Percentiles rank a stretch among this genome's conserved stretches.
These are phyloP conservation scores for Penicillium desertorum DNA, from an alignment of 495 filamentous ascomycete genomes.

Conservation along the genomic window DNA sequence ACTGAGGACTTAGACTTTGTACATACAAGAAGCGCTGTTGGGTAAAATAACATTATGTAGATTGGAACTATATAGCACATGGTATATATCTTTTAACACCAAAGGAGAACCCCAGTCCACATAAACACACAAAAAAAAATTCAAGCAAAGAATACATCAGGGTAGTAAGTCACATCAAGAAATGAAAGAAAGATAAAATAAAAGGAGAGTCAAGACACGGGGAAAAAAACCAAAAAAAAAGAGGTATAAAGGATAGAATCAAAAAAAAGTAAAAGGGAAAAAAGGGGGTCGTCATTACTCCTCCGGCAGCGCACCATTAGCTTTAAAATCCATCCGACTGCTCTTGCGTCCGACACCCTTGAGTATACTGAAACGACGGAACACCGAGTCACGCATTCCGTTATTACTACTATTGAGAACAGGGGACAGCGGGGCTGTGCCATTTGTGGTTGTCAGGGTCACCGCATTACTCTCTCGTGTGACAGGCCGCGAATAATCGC, in stretches of 20 bases:
- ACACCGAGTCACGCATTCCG: constrained; percentile 47
- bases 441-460: constrained; percentile 20
- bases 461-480: constrained; percentile 33
- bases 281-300: constrained; percentile 31
- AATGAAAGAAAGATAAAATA: constrained; percentile 12
- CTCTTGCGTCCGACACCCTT: constrained; percentile 47
- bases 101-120: constrained; percentile 18
- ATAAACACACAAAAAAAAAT: constrained; percentile 11
- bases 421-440: constrained; percentile 10
- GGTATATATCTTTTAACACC: constrained; percentile 31
- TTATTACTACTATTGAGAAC: constrained; percentile 15
- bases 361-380: constrained; percentile 48
- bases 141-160: constrained; percentile 18
- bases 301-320: constrained; percentile 36
- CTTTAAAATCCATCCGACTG: constrained; percentile 47
- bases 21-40: no score
- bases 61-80: constrained; percentile 20
- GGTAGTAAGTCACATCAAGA: constrained; percentile 22
- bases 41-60: constrained; percentile 17
- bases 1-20: neutral
- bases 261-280: constrained; percentile 13
- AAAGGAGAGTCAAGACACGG: constrained; percentile 10
- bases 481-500: constrained; percentile 39
- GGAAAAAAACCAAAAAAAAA: constrained; percentile 2
- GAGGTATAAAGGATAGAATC: constrained; percentile 8